These are phyloP conservation scores for Zychaea mexicana DNA, from an alignment of 371 early-diverging fungal genomes.

Conservation along the genomic window DNA sequence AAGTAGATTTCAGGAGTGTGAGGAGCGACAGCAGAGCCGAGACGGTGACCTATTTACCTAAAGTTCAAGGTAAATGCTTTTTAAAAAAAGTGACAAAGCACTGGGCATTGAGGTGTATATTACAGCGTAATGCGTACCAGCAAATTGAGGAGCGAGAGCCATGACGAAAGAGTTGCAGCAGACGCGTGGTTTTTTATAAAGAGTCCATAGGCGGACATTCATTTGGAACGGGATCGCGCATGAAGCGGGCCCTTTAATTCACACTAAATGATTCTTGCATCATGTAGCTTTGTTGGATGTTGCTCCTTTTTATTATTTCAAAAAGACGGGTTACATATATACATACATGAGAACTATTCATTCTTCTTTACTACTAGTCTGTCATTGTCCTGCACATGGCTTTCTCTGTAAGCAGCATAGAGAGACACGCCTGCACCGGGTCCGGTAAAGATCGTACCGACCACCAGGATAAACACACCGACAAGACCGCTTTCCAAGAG, in stretches of 20 bases:
- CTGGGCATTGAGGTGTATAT: background rate
- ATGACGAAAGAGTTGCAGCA: conserved; percentile 15
- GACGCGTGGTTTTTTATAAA: too few species aligned
- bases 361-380: conserved; percentile 2
- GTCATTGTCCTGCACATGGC: conserved; percentile 5
- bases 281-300: too few species aligned
- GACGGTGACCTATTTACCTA: conserved; percentile 50
- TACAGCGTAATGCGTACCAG: conserved; percentile 11
- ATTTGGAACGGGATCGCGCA: too few species aligned
- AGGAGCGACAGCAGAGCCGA: conserved; percentile 51
- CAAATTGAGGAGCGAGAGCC: conserved; percentile 54
- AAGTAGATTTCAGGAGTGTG: conserved; percentile 66
- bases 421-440: conserved; percentile 14
- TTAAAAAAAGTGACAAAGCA: too few species aligned
- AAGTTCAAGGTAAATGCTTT: too few species aligned
- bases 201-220: too few species aligned
- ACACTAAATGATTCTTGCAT: too few species aligned
- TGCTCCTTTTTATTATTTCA: too few species aligned
- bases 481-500: conserved; percentile 1
- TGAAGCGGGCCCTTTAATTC: too few species aligned
- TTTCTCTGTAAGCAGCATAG: conserved; percentile 17
- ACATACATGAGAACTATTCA: too few species aligned
- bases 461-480: background rate
- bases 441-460: conserved; percentile 5
- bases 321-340: too few species aligned